phyloP scores from a whole-genome alignment of 805 yeast species.

The Tetrapisispora arboricola region DNA sequence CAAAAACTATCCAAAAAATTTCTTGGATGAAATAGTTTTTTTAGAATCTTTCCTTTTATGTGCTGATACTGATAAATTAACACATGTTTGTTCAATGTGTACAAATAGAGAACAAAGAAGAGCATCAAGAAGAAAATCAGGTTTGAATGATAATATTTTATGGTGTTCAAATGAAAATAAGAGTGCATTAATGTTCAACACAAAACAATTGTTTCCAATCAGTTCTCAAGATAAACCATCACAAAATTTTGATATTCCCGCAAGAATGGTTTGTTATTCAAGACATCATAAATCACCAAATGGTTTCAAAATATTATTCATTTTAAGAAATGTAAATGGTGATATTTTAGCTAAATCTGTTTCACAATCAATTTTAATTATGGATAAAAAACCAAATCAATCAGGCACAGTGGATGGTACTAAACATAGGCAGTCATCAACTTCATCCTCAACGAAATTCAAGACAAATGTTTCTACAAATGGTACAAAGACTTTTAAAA shows the following conservation, averaged over 20 bases:
- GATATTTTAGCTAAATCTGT: constrained; percentile 60
- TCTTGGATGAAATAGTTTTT: constrained; percentile 46
- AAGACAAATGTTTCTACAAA: background rate
- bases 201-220: constrained; percentile 68
- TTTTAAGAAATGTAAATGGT: constrained; percentile 51
- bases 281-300: constrained; percentile 85
- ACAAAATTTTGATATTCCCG: constrained; percentile 35
- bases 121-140: constrained; percentile 83
- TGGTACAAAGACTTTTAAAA: background rate
- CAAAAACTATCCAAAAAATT: constrained; percentile 33
- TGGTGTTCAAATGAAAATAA: constrained; percentile 68
- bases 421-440: background rate
- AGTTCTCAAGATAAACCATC: constrained; percentile 13
- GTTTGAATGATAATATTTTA: constrained; percentile 62
- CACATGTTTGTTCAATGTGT: constrained; percentile 80
- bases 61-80: constrained; percentile 34
- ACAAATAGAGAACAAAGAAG: constrained; percentile 88
- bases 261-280: constrained; percentile 91
- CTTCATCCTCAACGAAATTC: background rate
- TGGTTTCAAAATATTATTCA: constrained; percentile 69
- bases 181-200: constrained; percentile 82
- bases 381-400: constrained; percentile 87
- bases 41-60: constrained; percentile 77
- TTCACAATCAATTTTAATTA: constrained; percentile 73
- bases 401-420: constrained; percentile 31